Base-by-base conservation (phyloP, 2,329 filamentous ascomycete species). In the Aureobasidium mangrovei region DNA sequence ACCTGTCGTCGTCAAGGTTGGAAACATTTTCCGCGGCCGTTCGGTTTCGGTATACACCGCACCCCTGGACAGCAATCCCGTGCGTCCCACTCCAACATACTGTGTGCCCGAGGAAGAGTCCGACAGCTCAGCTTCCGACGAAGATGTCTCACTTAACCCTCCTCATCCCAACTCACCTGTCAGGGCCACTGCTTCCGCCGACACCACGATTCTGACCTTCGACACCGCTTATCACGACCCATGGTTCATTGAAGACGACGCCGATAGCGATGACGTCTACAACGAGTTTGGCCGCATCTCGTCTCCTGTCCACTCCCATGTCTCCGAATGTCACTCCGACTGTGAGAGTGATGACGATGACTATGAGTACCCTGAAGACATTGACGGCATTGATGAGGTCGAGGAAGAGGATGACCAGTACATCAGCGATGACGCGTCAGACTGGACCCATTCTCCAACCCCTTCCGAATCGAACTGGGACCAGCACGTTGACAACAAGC, bases 51-150 rank as follows among this genome's bases (percentile, higher is more conserved):
- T 26, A 32, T 7, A 44, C 27, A 26, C 40, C 10, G 33, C 33
- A 36, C n/a, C 7, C 10, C 12, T n/a, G 5, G 24, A 24, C 24
- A 33, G 4, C 49, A 43, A 43, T 26, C 18, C 39, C 2, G 10
- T 35, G 7, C 24, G 9, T 41, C 6, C 10, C 39, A 33, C 12
- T 6, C 8, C 38, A 3, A 41, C 49, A 24, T 53, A 53, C 27
- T 29, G 26, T 12, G 49, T 53, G 8, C 49, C 49, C n/a, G 51
- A 33, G 24, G 35, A 46, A 27, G 51, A 54, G 3, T 39, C 39
- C 41, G 51, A 54, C 28, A 33, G 18, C n/a, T 7, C 6, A n/a
- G 24, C 42, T 1, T 40, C 41, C 18, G 32, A 33, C 4, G 49
- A 45, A 6, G 38, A 41, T 9, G 38, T 9, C 24, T 7, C 6